Evolutionary conservation across 805 yeast genomes (phyloP), one percentile per base, ranked within the genome.

Genomic region (Wickerhamiella musiphila): DNA sequence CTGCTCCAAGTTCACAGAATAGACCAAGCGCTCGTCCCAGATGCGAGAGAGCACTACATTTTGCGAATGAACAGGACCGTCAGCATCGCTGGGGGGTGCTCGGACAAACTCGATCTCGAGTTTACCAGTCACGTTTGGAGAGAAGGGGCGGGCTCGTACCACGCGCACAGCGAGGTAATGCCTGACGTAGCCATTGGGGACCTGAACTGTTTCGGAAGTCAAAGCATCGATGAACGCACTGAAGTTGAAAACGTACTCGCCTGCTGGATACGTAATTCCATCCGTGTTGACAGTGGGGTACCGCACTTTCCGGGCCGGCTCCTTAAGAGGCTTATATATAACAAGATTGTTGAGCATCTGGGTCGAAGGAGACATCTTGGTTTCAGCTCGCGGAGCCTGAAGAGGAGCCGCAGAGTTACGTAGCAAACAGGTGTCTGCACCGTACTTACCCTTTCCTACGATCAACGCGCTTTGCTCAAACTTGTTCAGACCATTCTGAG

Each of bases 21-120:
- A 82, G 37, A 70, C 68, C 16, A 82, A 50, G 45, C 74, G 75
- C 47, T 75, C 76, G 48, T 82, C 93, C 94, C 94, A 82, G 38
- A 78, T 81, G 39, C 84, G 65, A 17, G 74, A 63, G 13, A 82
- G 73, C 3, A 76, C 71, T 32, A 82, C 78, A 1, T 93, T 92
- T 46, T 81, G 30, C 12, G 30, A 92, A 42, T 73, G 71, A 47
- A 23, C 28, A 19, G 79, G 92, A 46, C 77, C 90, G n/a, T 72
- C 65, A 22, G 78, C 72, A 17, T 65, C 68, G 33, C 75, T 78
- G 2, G 74, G 60, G 8, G 82, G 86, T 0, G 79, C 66, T 43
- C 93, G 59, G 2, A 81, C 66, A 6, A 82, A 60, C 2, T 60
- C 64, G 2, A 82, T 58, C 2, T 76, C 74, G 16, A 66, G 45